These are phyloP conservation scores for Eragrostis tef DNA, from an alignment of 202 grass and related monocot species.

Conservation along the genomic window DNA sequence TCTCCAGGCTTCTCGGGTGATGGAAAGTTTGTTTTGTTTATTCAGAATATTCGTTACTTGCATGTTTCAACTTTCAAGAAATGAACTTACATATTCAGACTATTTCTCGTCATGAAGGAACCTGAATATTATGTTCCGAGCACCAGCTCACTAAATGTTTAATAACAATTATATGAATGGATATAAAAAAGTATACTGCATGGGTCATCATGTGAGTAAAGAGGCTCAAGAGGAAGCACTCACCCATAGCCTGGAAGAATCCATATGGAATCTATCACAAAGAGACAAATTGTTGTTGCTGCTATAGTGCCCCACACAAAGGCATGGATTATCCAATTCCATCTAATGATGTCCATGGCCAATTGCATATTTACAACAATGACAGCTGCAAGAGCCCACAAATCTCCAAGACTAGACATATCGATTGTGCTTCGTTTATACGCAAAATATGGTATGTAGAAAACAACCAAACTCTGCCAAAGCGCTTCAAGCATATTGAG, in stretches of 20 bases:
- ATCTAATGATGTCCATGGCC: conserved; percentile 77
- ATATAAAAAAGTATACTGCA: conserved; percentile 28
- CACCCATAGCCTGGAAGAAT: conserved; percentile 83
- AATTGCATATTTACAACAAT: conserved; percentile 89
- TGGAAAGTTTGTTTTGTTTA: neutral
- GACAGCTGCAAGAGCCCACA: conserved; percentile 87
- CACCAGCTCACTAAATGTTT: conserved; percentile 10
- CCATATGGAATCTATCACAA: conserved; percentile 80
- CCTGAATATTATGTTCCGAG: conserved; percentile 37
- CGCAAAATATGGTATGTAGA: conserved; percentile 84
- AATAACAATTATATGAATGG: neutral
- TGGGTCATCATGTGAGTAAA: neutral
- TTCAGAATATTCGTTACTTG: conserved; percentile 1
- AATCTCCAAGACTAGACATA: conserved; percentile 75
- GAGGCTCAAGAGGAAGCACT: conserved; percentile 50
- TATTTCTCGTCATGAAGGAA: conserved; percentile 9
- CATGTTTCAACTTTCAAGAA: conserved; percentile 34
- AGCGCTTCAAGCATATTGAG: conserved; percentile 72
- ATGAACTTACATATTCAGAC: conserved; percentile 5
- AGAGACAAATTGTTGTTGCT: conserved; percentile 69
- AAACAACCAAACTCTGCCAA: conserved; percentile 85
- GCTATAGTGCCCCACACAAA: conserved; percentile 83
- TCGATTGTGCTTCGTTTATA: conserved; percentile 81
- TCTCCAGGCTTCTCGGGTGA: neutral
- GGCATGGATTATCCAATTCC: conserved; percentile 81